Conservation (phyloP, 306 rosid genomes). For the Urtica urens region DNA sequence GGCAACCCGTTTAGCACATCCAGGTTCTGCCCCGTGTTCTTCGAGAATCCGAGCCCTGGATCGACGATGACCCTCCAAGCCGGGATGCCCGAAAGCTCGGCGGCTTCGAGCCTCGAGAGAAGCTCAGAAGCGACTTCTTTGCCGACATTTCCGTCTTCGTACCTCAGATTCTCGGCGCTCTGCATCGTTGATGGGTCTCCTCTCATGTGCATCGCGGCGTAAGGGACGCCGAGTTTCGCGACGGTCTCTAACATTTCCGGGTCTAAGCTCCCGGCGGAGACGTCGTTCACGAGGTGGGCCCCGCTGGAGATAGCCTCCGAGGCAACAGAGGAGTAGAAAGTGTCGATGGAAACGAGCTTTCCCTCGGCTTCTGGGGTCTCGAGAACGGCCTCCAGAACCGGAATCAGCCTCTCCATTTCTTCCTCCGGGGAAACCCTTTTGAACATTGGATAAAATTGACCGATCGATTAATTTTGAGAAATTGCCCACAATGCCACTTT, state of each 20-base stretch:
- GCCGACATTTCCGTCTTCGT: constrained; percentile 64
- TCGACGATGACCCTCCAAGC: constrained; percentile 83
- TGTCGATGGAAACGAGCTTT: constrained; percentile 76
- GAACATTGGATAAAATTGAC: too few species aligned
- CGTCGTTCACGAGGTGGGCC: constrained; percentile 72
- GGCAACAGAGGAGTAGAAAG: constrained; percentile 77
- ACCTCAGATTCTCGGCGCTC: constrained; percentile 48
- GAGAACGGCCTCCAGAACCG: constrained; percentile 62
- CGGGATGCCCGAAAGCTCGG: constrained; percentile 72
- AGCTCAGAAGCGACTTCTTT: constrained; percentile 61
- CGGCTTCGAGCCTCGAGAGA: constrained; percentile 39
- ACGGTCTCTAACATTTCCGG: constrained; percentile 57
- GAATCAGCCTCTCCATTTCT: constrained; percentile 61
- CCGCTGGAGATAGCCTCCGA: constrained; percentile 70
- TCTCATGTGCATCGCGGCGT: constrained; percentile 91
- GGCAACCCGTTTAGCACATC: constrained; percentile 49
- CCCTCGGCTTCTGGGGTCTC: constrained; percentile 64
- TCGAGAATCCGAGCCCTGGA: constrained; percentile 86
- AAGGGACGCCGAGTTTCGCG: constrained; percentile 77
- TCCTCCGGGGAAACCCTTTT: constrained; percentile 51
- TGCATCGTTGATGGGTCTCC: constrained; percentile 86
- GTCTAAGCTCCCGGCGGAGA: constrained; percentile 66
- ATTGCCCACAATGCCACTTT: too few species aligned
- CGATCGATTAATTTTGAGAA: too few species aligned
- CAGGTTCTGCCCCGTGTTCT: constrained; percentile 59